A percentile compares a stretch with the other conserved stretches of the same genome.
These are phyloP conservation scores for Debaryomycetaceae sp. DNA, from an alignment of 1,139 yeast species.

Conservation along the genomic window DNA sequence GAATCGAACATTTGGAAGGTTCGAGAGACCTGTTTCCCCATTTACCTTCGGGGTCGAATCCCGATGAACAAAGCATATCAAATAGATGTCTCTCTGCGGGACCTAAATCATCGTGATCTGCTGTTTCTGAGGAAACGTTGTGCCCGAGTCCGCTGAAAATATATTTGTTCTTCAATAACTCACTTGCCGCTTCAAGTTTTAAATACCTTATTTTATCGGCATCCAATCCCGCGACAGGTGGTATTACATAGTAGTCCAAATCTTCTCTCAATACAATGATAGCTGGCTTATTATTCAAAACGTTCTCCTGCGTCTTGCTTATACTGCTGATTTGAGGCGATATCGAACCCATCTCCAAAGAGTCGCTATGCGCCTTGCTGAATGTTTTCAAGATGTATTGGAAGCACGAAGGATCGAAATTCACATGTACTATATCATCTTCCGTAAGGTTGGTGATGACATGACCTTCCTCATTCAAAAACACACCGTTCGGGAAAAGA, in stretches of 20 bases:
- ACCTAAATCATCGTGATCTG: conserved; percentile 53
- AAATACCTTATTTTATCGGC: conserved; percentile 57
- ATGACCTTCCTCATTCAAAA: conserved; percentile 68
- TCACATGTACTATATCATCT: conserved; percentile 72
- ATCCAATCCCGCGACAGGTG: conserved; percentile 55
- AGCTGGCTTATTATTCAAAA: conserved; percentile 79
- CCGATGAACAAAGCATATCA: conserved; percentile 93
- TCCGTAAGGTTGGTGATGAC: conserved; percentile 76
- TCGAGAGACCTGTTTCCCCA: conserved; percentile 93
- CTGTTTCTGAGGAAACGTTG: conserved; percentile 23
- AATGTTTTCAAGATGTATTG: conserved; percentile 74
- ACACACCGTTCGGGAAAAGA: conserved; percentile 85
- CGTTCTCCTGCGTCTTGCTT: conserved; percentile 31
- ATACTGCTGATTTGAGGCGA: conserved; percentile 20
- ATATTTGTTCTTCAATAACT: conserved; percentile 49
- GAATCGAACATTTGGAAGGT: conserved; percentile 80
- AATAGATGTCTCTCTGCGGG: conserved; percentile 93
- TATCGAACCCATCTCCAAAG: conserved; percentile 23
- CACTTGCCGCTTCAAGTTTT: conserved; percentile 60
- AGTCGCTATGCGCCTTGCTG: conserved; percentile 42
- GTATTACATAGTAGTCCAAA: conserved; percentile 87
- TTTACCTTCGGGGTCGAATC: conserved; percentile 60
- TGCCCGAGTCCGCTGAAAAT: conserved; percentile 75
- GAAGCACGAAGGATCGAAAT: conserved; percentile 84
- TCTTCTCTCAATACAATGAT: conserved; percentile 92